Base-by-base conservation (phyloP, 306 rosid species). In the Betula pendula region DNA sequence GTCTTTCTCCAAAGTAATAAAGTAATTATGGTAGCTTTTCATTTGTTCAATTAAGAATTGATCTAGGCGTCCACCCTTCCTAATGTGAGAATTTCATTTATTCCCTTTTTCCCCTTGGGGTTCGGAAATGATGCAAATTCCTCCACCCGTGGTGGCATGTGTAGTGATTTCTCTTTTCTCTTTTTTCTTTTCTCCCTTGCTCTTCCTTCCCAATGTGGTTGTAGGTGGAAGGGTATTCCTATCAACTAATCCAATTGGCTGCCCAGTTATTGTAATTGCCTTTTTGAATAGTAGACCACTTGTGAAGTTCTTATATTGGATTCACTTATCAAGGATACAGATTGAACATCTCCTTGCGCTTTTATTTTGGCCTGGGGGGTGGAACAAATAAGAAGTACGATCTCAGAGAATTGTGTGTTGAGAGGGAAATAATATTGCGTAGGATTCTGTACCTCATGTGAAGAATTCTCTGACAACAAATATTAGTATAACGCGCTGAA, bases 401-500 rank as follows among this genome's bases (percentile, higher is more conserved):
- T 48, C 52, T 48, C 52, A 15, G 16, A 17, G 25, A 52, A 6
- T 52, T 10, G 24, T 52, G 27, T 51, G 22, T 51, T n/a, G 58
- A 51, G 40, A 35, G 40, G 3, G 58, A 51, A 51, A 19, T 17
- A 20, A 51, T 17, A 19, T 51, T 19, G 91, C 6, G 76, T 60
- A n/a, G n/a, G 25, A 29, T 5, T 60, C 43, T 29, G 42, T 60
- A 29, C 22, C n/a, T 60, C 4, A 6, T 25, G 11, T 6, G 68
- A 60, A 60, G 42, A 29, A 38, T 6, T 38, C 8, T 35, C 0
- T 38, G 62, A 9, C 24, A 24, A 55, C 8, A 55, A 55, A 55
- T 38, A 38, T 55, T 55, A 22, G 62, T 13, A 8, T 20, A 55
- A 22, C 6, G 24, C 14, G 59, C 59, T 52, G 22, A 29, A 38